Percentiles rank a stretch among this genome's conserved stretches.
Evolutionary conservation across 257 asterid species (phyloP).

Genomic region (Fraxinus excelsior): DNA sequence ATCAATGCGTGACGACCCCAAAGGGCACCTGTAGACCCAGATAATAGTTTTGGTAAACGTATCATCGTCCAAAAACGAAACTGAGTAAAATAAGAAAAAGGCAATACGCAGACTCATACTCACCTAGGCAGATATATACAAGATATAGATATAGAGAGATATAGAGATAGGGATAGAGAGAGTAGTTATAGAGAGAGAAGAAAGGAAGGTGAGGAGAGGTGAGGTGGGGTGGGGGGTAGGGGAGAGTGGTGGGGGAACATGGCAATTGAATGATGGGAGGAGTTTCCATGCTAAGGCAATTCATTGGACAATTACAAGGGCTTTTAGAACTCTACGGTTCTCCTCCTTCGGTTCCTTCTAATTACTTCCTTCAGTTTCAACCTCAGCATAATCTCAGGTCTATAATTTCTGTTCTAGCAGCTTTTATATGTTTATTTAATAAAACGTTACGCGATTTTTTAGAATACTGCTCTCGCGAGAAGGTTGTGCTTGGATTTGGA

Average conservation of each 20-base stretch:
- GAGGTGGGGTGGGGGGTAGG: conserved; percentile 19
- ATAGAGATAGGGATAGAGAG: neutral
- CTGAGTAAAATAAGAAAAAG: conserved; percentile 36
- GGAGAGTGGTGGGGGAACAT: conserved; percentile 19
- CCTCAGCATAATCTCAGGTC: conserved; percentile 57
- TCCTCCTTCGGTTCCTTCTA: conserved; percentile 45
- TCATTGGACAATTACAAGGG: conserved; percentile 81
- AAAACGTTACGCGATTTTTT: neutral
- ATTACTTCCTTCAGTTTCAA: conserved; percentile 56
- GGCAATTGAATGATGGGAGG: conserved; percentile 57
- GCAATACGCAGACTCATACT: neutral
- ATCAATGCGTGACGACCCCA: too few relatives aligned
- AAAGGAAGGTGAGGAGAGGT: conserved; percentile 22
- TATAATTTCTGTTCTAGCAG: conserved; percentile 2
- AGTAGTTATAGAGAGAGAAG: conserved; percentile 23
- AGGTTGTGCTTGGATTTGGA: neutral
- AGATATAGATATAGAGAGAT: conserved; percentile 25
- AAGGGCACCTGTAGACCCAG: too few relatives aligned
- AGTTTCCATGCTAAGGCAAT: conserved; percentile 89
- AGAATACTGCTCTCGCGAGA: neutral
- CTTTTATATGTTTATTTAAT: neutral
- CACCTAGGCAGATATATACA: conserved; percentile 31
- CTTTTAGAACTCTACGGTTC: conserved; percentile 69
- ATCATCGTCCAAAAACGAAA: too few relatives aligned
- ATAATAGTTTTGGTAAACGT: too few relatives aligned